Evolutionary conservation across 306 rosid species (phyloP), one percentile per base, ranked within the genome.

Genomic region (Rosa multiflora): DNA sequence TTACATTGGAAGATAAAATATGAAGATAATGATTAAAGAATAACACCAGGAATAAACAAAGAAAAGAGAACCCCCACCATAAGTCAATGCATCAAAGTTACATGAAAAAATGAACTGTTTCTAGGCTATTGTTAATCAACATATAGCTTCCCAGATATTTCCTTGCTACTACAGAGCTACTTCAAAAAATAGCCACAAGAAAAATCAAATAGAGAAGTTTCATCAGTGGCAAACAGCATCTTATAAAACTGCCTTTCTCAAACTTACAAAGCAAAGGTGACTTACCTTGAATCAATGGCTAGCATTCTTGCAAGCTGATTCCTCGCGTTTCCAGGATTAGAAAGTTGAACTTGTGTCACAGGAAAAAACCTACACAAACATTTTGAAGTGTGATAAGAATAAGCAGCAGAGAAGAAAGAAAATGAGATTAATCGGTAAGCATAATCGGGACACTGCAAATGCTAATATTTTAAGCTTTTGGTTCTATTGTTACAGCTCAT

Each of bases 271-370:
- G 69, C 52, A 82, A 77, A 76, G 74, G 26, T 67, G 76, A 77
- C 78, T 63, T 82, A 91, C 98, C 92, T 91, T 70, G 97, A 84
- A 87, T 94, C 95, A 86, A 93, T 82, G 21, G 90, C 88, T 62
- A 94, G 79, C 97, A 88, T 82, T 89, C 98, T 88, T 83, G 97
- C 98, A 44, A 90, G 94, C 82, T 88, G 89, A 87, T 85, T 81
- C 82, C 89, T 86, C 26, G 81, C 53, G 74, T 91, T 91, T 85
- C 99, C 99, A 81, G 99, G 93, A 84, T 76, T 83, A 74, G 97
- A 92, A 75, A 92, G 89, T 69, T 89, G 89, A 81, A 94, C 86
- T 74, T 92, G 97, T 21, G 92, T 84, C 72, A 89, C 73, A 3
- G 99, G 90, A 52, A 89, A 87, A 86, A 94, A 91, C 88, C 99